Base-by-base conservation (phyloP, 495 filamentous ascomycete species). In the Xylaria sp. region DNA sequence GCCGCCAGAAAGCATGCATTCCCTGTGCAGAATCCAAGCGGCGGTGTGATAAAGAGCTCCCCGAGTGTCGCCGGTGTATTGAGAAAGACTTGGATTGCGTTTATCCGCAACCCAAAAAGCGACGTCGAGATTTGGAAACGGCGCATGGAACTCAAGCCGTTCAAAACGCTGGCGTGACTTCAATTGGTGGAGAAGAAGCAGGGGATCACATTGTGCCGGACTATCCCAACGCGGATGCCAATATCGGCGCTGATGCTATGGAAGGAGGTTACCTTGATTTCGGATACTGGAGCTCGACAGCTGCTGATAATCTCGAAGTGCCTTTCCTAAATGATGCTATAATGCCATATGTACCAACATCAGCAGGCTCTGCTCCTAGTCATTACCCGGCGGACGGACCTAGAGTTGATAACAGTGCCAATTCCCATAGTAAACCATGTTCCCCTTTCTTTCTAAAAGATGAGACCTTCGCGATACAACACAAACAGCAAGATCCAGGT, bases 11-110 rank as follows among this genome's bases (percentile, higher is more conserved):
- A 72, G 80, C 82, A 15, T 87, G 85, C 68, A 68, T 80, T 48
- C 78, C 78, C 24, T 87, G 85, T 73, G 78, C 79, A 17, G 78
- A 76, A 40, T 78, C 77, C 11, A 86, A 86, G 71, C 77, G 85
- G 1, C 80, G 82, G 58, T 87, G 85, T 65, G 85, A 85, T 59
- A 79, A 78, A 67, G 72, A 71, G 12, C 73, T 62, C n/a, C 84
- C 83, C 7, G 72, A 73, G 24, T 86, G 84, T 70, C 74, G 61
- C 61, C 71, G 84, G 35, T 86, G 83, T 67, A 21, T 76, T 19
- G 77, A 77, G 12, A 79, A 73, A 68, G 78, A 76, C 0, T 68
- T 80, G 37, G 66, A 72, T 52, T 85, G 84, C 72, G 68, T 75
- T 58, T 86, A 86, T 59, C 69, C 72, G 64, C 37, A 80, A 78